Conservation (phyloP, 371 early-diverging fungal species). For the Sporodiniella umbellata region DNA sequence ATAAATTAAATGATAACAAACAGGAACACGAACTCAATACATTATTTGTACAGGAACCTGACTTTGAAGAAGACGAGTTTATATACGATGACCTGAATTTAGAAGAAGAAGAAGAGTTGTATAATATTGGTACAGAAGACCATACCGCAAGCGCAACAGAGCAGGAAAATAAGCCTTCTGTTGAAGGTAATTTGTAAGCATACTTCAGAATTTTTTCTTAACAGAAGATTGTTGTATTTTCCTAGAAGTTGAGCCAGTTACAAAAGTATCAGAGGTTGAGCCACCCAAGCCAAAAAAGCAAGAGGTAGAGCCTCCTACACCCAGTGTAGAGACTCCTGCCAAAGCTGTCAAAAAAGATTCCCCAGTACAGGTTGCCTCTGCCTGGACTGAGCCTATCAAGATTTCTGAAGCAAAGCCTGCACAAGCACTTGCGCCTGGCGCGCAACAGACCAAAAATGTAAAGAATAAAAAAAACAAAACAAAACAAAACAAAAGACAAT, state of each 20-base stretch:
- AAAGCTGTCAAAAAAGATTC: not conserved
- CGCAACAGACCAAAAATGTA: constrained; percentile 42
- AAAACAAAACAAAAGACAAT: too few relatives aligned
- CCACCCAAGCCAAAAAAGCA: not conserved
- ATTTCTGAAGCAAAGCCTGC: constrained; percentile 22
- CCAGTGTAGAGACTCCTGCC: not conserved
- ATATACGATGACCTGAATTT: constrained; percentile 94
- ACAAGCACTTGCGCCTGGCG: constrained; percentile 15
- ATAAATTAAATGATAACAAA: not conserved
- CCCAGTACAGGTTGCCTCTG: not conserved
- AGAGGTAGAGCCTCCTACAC: not conserved
- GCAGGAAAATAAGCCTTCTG: not conserved
- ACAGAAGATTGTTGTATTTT: too few relatives aligned
- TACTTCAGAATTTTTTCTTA: too few relatives aligned
- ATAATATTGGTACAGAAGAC: constrained; percentile 61
- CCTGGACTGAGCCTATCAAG: constrained; percentile 27
- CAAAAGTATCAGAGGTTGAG: constrained; percentile 1
- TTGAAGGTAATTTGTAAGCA: too few relatives aligned
- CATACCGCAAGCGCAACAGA: constrained; percentile 3
- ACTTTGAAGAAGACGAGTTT: constrained; percentile 88
- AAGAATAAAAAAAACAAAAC: constrained; percentile 7
- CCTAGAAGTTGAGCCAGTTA: too few relatives aligned
- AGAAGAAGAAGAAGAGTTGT: constrained; percentile 85
- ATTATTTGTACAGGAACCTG: too few relatives aligned
- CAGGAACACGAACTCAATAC: too few relatives aligned